These are phyloP conservation scores for Coniella vitis DNA, from an alignment of 2,329 filamentous ascomycete species.

Conservation along the genomic window DNA sequence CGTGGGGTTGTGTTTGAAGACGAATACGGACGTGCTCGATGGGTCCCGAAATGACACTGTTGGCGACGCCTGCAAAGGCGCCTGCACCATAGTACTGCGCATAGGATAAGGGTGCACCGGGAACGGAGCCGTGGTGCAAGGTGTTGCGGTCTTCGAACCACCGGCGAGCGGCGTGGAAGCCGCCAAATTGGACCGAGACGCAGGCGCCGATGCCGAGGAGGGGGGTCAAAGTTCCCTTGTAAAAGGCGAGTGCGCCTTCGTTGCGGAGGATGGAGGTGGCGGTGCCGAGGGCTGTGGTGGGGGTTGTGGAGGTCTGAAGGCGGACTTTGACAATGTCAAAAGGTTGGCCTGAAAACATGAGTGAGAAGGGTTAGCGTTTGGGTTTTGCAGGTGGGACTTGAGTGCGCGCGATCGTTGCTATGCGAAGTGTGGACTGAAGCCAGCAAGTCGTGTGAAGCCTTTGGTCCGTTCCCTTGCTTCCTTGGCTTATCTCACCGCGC, in stretches of 20 bases:
- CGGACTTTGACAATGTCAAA: slow-evolving; percentile 97
- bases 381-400: too few species aligned
- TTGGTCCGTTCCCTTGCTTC: background rate
- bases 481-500: background rate
- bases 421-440: too few species aligned
- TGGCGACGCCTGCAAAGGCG: slow-evolving; percentile 87
- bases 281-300: slow-evolving; percentile 72
- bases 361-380: slow-evolving; percentile 2
- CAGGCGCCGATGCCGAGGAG: slow-evolving; percentile 94
- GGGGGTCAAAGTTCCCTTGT: slow-evolving; percentile 95
- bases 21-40: slow-evolving; percentile 97
- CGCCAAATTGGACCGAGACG: slow-evolving; percentile 96
- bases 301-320: slow-evolving; percentile 79
- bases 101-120: slow-evolving; percentile 65
- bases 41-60: slow-evolving; percentile 79
- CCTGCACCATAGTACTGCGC: slow-evolving; percentile 84
- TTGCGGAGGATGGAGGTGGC: slow-evolving; percentile 78
- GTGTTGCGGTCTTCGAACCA: slow-evolving; percentile 72
- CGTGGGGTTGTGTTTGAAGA: slow-evolving; percentile 93
- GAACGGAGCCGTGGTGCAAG: slow-evolving; percentile 50
- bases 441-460: too few species aligned
- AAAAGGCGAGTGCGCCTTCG: slow-evolving; percentile 88
- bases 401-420: too few species aligned
- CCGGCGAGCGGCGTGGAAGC: slow-evolving; percentile 87
- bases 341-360: slow-evolving; percentile 49